phyloP scores from a whole-genome alignment of 1,139 yeast genomes.

The Scheffersomyces cryptocercus region DNA sequence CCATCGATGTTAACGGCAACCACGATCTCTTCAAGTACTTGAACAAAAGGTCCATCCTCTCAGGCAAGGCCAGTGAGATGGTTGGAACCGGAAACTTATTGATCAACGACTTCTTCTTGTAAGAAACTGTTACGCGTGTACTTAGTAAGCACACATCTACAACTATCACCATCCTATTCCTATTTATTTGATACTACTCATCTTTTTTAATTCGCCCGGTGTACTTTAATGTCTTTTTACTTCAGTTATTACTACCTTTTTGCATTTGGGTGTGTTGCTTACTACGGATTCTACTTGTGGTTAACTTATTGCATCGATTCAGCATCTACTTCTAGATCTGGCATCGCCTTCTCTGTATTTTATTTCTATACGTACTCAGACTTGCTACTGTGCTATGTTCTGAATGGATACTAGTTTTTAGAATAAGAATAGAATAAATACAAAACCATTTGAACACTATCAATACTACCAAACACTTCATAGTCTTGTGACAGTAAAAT shows the following conservation, averaged over 20 bases:
- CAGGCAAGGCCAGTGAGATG: slow-evolving; percentile 58
- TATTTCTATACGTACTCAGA: too few relatives aligned
- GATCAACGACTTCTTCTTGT: slow-evolving; percentile 50
- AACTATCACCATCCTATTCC: too few relatives aligned
- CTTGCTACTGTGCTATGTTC: too few relatives aligned
- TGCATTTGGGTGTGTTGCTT: background rate
- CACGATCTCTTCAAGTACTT: slow-evolving; percentile 35
- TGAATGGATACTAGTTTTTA: too few relatives aligned
- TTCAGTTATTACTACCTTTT: slow-evolving; percentile 8
- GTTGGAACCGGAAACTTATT: slow-evolving; percentile 51
- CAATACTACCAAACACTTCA: too few relatives aligned
- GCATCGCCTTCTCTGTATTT: too few relatives aligned
- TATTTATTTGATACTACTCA: background rate
- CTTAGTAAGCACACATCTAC: too few relatives aligned
- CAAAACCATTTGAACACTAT: too few relatives aligned
- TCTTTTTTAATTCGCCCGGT: slow-evolving; percentile 1
- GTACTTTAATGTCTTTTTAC: background rate
- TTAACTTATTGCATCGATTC: background rate
- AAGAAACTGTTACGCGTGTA: background rate
- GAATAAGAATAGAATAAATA: too few relatives aligned
- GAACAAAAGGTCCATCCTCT: slow-evolving; percentile 46
- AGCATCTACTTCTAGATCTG: too few relatives aligned
- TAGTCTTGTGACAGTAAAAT: too few relatives aligned
- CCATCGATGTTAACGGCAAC: slow-evolving; percentile 7
- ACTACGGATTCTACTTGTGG: background rate